These are phyloP conservation scores for sunflower (Helianthus annuus) DNA, from an alignment of 129 eudicot genomes.

Conservation along the genomic window HanXRQr2.0-SUNRISE NC_035433.2:89354125-89354624, in stretches of 20 bases:
- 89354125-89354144: neutral
- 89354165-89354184: neutral
- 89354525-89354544: conserved; percentile 60
- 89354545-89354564: conserved; percentile 55
- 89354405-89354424: conserved; percentile 15
- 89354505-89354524: neutral
- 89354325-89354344: conserved; percentile 80
- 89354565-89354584: conserved; percentile 45
- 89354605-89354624: conserved; percentile 27
- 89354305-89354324: conserved; percentile 95
- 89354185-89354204: neutral
- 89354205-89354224: conserved; percentile 88
- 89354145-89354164: neutral
- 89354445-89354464: neutral
- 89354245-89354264: conserved; percentile 99
- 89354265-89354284: conserved; percentile 97
- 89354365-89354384: conserved; percentile 86
- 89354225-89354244: conserved; percentile 93
- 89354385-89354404: conserved; percentile 34
- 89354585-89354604: conserved; percentile 38
- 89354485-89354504: neutral
- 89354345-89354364: conserved; percentile 74
- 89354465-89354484: neutral
- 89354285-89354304: conserved; percentile 99
- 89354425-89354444: neutral